Percentiles rank a stretch among this genome's conserved stretches.
Evolutionary conservation across 805 yeast genomes (phyloP).

Genomic region (Barnettozyma salicaria): DNA sequence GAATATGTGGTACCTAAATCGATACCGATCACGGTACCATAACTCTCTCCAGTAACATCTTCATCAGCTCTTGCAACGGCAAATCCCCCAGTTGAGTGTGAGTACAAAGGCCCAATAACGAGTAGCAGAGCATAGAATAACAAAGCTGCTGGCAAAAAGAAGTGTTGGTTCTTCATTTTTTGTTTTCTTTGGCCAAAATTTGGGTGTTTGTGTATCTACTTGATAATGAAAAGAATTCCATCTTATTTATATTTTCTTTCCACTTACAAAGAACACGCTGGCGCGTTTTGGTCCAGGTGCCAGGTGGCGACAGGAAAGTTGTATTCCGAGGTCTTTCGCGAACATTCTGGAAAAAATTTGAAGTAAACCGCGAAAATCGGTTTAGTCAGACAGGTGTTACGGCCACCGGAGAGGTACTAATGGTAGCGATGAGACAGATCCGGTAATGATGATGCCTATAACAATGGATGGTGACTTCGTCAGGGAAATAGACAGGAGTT

Average conservation of each 20-base stretch:
- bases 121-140: constrained; percentile 26
- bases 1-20: constrained; percentile 98
- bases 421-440: neutral
- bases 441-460: no score
- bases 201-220: neutral
- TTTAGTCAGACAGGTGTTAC: no score
- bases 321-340: neutral
- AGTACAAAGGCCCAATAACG: constrained; percentile 22
- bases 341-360: constrained; percentile 2
- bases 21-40: constrained; percentile 79
- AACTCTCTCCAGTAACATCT: constrained; percentile 35
- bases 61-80: constrained; percentile 24
- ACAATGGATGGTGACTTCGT: no score
- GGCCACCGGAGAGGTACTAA: no score
- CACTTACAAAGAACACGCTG: neutral
- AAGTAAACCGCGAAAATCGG: no score
- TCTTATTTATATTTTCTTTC: neutral
- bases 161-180: constrained; percentile 24
- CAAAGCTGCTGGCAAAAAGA: constrained; percentile 31
- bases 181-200: neutral
- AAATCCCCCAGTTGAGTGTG: constrained; percentile 14
- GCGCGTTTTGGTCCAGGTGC: no score
- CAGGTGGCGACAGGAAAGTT: neutral
- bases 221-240: neutral
- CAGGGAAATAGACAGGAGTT: neutral